A percentile compares a stretch with the other conserved stretches of the same genome.
Conservation (phyloP, 768 basidiomycete species). For the Termitomyces sp. region DNA sequence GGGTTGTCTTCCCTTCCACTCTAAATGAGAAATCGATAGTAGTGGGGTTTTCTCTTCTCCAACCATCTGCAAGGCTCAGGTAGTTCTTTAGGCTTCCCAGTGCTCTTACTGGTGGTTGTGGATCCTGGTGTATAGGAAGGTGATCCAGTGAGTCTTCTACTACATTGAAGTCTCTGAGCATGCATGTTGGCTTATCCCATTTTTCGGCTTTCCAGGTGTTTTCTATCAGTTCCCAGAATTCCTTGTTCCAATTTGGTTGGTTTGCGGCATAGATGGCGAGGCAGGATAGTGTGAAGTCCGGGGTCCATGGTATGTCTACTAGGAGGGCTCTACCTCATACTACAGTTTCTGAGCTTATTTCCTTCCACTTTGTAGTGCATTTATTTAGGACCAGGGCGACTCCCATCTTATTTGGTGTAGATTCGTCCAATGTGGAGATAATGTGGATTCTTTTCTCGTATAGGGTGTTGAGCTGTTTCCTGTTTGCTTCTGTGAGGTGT, state of each 20-base stretch:
- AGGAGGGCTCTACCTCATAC: background rate
- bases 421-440: too few species aligned
- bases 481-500: too few species aligned
- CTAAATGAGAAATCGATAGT: background rate
- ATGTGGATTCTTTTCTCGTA: too few species aligned
- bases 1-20: background rate
- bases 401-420: too few species aligned
- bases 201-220: too few species aligned
- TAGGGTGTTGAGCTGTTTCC: background rate
- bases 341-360: background rate
- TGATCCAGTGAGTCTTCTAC: background rate
- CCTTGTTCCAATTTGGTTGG: background rate
- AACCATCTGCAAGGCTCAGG: too few species aligned
- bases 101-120: background rate
- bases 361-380: background rate
- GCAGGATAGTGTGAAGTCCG: background rate
- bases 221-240: too few species aligned
- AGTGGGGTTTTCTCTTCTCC: too few species aligned
- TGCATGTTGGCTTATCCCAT: background rate
- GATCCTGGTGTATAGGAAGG: background rate
- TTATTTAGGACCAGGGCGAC: too few species aligned
- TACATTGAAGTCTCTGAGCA: background rate
- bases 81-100: background rate
- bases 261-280: background rate
- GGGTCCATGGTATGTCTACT: background rate